These are phyloP conservation scores for Mucor mucedo DNA, from an alignment of 371 early-diverging fungal genomes.

Conservation along the genomic window DNA sequence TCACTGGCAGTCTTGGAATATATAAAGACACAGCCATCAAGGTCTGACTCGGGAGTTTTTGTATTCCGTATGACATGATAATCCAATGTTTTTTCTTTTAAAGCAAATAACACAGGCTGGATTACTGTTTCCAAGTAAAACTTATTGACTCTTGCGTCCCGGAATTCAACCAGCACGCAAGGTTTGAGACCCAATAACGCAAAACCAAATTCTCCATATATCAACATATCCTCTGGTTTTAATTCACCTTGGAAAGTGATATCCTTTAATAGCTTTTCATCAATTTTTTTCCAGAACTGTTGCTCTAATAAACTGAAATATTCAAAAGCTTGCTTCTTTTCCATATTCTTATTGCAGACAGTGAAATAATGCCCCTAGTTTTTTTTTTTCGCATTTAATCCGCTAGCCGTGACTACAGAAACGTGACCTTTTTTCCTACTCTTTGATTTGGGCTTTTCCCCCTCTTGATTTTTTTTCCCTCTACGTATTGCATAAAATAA, in stretches of 20 bases:
- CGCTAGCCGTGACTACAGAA: not conserved
- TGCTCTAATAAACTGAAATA: slow-evolving; percentile 22
- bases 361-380: not conserved
- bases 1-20: not conserved
- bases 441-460: not conserved
- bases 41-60: slow-evolving; percentile 20
- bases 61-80: slow-evolving; percentile 28
- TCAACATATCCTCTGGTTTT: slow-evolving; percentile 39
- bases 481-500: slow-evolving; percentile 1
- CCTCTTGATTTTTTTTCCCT: not conserved
- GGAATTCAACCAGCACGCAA: slow-evolving; percentile 59
- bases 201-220: slow-evolving; percentile 71
- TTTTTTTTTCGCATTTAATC: not conserved
- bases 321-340: slow-evolving; percentile 21
- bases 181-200: slow-evolving; percentile 65
- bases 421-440: slow-evolving; percentile 7
- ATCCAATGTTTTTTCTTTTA: slow-evolving; percentile 16
- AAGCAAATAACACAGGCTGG: slow-evolving; percentile 34
- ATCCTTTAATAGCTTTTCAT: slow-evolving; percentile 8
- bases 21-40: slow-evolving; percentile 21
- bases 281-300: slow-evolving; percentile 25
- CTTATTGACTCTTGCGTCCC: slow-evolving; percentile 25
- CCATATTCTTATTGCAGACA: slow-evolving; percentile 11
- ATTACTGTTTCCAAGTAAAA: slow-evolving; percentile 42
- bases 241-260: slow-evolving; percentile 27